These are phyloP conservation scores for Russula virescens DNA, from an alignment of 768 basidiomycete species.

Conservation along the genomic window DNA sequence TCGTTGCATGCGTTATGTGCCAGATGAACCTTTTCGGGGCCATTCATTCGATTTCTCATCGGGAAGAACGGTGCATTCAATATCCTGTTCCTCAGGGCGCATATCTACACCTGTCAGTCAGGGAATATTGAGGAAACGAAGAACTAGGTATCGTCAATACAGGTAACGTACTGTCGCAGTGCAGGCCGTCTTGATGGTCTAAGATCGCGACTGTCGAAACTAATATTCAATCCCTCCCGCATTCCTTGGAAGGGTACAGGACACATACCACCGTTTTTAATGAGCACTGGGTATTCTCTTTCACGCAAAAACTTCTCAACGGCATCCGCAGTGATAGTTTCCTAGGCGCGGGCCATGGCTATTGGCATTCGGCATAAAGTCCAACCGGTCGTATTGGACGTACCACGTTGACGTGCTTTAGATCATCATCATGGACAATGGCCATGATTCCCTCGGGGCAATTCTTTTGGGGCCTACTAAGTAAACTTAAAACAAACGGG, in stretches of 20 bases:
- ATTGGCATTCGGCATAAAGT: background rate
- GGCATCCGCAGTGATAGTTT: background rate
- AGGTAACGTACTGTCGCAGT: too few species aligned
- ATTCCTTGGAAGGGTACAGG: background rate
- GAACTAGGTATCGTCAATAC: background rate
- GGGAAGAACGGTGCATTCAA: too few species aligned
- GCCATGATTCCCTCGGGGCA: slow-evolving; percentile 1
- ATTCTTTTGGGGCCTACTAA: background rate
- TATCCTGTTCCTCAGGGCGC: too few species aligned
- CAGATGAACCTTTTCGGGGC: background rate
- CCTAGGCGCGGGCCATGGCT: background rate
- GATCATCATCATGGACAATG: slow-evolving; percentile 13
- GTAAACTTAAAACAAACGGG: background rate
- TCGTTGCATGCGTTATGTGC: background rate
- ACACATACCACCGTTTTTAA: slow-evolving; percentile 7
- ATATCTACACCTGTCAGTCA: background rate
- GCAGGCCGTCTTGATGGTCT: background rate
- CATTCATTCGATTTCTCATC: too few species aligned
- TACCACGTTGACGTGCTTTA: slow-evolving; percentile 4
- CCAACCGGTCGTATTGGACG: background rate
- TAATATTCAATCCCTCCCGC: background rate
- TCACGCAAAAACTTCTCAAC: slow-evolving; percentile 1
- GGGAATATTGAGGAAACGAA: background rate
- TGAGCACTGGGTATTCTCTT: background rate
- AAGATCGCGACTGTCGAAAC: background rate